Percentiles rank a stretch among this genome's conserved stretches.
Conservation (phyloP, 768 basidiomycete genomes). For the Mycena rebaudengoi region DNA sequence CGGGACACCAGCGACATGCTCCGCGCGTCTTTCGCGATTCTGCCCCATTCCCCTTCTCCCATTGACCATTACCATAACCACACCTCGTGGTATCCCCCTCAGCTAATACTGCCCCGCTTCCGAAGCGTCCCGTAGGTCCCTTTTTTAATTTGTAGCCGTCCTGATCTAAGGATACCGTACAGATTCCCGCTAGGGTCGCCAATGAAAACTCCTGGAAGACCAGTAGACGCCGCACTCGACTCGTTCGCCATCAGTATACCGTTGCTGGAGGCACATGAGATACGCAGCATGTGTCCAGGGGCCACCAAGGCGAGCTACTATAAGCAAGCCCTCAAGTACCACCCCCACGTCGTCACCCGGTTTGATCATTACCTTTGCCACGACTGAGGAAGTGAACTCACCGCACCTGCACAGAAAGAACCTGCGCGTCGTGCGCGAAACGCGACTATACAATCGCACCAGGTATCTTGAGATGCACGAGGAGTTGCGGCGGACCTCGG, state of each 20-base stretch:
- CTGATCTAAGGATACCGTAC: neutral
- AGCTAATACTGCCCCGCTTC: neutral
- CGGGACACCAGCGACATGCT: neutral
- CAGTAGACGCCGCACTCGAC: neutral
- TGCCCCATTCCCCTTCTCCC: neutral
- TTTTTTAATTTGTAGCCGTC: neutral
- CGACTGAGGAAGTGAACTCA: neutral
- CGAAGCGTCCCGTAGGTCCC: neutral
- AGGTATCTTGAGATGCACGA: neutral
- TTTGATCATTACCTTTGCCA: neutral
- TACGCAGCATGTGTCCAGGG: neutral
- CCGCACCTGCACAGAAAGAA: neutral
- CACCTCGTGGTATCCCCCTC: neutral
- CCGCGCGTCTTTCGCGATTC: conserved; percentile 1
- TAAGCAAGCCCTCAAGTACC: neutral
- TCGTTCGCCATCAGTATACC: neutral
- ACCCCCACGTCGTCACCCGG: conserved; percentile 8
- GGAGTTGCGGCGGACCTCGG: neutral
- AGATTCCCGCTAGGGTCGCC: neutral
- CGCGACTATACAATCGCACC: neutral
- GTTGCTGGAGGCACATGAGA: conserved; percentile 2
- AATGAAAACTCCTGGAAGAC: neutral
- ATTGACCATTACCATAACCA: neutral
- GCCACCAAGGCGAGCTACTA: neutral
- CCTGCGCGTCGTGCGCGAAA: conserved; percentile 10